Conservation (phyloP, 192 early-diverging fungal genomes). For the Haplosporangium gracile region DNA sequence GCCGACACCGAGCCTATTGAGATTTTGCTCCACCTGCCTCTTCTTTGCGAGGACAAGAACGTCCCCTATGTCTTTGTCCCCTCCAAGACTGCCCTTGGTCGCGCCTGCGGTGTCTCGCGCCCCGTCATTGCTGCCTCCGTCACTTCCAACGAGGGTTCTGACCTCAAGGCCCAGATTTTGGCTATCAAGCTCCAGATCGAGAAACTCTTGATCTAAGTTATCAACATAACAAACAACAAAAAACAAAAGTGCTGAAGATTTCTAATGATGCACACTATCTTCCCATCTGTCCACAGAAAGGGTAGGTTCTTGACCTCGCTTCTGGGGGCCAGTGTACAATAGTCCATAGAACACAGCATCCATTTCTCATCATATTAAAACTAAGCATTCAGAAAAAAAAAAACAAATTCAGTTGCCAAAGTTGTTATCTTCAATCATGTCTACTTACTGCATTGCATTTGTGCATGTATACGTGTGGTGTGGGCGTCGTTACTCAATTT, state of each 20-base stretch:
- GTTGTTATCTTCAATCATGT: not conserved
- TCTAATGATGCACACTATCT: slow-evolving; percentile 12
- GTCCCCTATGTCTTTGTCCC: slow-evolving; percentile 99
- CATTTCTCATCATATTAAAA: slow-evolving; percentile 8
- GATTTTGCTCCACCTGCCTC: slow-evolving; percentile 96
- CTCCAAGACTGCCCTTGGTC: slow-evolving; percentile 95
- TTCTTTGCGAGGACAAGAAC: slow-evolving; percentile 99
- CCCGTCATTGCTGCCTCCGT: slow-evolving; percentile 93
- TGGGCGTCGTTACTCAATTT: not conserved
- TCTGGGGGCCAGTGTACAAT: slow-evolving; percentile 11
- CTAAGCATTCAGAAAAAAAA: not conserved
- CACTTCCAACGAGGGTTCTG: slow-evolving; percentile 98
- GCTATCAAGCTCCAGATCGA: slow-evolving; percentile 94
- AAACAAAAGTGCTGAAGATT: slow-evolving; percentile 5
- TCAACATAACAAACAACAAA: not conserved
- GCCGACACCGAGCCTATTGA: slow-evolving; percentile 99
- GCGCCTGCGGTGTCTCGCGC: slow-evolving; percentile 97
- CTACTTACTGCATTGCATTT: not conserved
- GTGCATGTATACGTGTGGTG: not conserved
- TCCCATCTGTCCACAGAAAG: slow-evolving; percentile 2
- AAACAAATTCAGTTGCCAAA: not conserved
- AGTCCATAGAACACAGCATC: slow-evolving; percentile 12
- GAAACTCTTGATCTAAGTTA: slow-evolving; percentile 85
- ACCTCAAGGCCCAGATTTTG: slow-evolving; percentile 93
- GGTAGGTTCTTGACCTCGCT: slow-evolving; percentile 3